Evolutionary conservation across 2,329 filamentous ascomycete genomes (phyloP).

Genomic region (Pseudocercospora fuligena): DNA sequence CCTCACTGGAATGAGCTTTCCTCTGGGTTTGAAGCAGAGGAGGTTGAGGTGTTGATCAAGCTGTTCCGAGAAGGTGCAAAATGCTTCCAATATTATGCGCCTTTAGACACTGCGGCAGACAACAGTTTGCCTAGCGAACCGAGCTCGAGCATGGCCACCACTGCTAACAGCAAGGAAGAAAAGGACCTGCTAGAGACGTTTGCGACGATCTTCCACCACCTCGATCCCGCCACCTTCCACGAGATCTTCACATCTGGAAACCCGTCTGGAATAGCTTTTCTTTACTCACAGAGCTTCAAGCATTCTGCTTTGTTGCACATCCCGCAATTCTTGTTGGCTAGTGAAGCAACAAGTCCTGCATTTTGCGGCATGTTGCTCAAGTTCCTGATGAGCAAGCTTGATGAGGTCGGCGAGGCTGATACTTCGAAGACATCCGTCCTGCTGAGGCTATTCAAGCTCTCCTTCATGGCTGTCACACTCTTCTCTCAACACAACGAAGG

Average conservation of each 20-base stretch:
- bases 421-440: constrained; percentile 92
- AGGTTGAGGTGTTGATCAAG: constrained; percentile 95
- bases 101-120: constrained; percentile 77
- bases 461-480: constrained; percentile 98
- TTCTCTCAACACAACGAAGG: constrained; percentile 95
- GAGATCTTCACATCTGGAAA: constrained; percentile 73
- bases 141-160: constrained; percentile 70
- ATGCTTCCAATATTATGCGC: constrained; percentile 95
- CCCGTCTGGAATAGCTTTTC: constrained; percentile 79
- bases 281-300: constrained; percentile 98
- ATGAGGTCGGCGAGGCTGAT: constrained; percentile 90
- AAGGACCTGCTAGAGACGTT: constrained; percentile 98
- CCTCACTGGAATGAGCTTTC: constrained; percentile 94
- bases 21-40: constrained; percentile 94
- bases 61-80: constrained; percentile 95
- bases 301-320: constrained; percentile 93
- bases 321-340: constrained; percentile 97
- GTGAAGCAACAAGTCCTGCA: constrained; percentile 93
- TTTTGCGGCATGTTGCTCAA: constrained; percentile 98
- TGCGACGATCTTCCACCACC: constrained; percentile 96
- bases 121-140: constrained; percentile 78
- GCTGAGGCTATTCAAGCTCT: constrained; percentile 92
- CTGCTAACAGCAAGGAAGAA: constrained; percentile 84
- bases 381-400: constrained; percentile 95
- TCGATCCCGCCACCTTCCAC: constrained; percentile 97